phyloP scores from a whole-genome alignment of 148 eudicot genomes.

The Chenopodium suecicum region DNA sequence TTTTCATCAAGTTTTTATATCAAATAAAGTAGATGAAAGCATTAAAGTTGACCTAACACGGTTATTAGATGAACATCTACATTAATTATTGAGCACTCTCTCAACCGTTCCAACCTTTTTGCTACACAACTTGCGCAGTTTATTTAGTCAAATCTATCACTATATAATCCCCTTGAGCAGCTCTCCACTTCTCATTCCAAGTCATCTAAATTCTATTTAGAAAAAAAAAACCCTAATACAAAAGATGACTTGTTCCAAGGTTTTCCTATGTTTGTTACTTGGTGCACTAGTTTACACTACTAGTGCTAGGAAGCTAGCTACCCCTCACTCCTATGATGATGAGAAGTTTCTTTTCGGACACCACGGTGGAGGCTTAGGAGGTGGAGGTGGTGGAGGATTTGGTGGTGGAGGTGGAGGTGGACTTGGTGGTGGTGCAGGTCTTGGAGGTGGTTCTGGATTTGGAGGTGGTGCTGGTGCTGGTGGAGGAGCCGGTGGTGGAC shows the following conservation, averaged over 20 bases:
- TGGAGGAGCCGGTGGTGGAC: not conserved
- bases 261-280: slow-evolving; percentile 23
- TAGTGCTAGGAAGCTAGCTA: slow-evolving; percentile 24
- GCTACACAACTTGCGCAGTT: not conserved
- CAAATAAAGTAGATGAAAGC: slow-evolving; percentile 24
- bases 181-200: slow-evolving; percentile 23
- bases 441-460: slow-evolving; percentile 11
- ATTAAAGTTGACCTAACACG: slow-evolving; percentile 17
- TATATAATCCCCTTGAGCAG: slow-evolving; percentile 18
- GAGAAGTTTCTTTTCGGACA: slow-evolving; percentile 19
- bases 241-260: slow-evolving; percentile 23
- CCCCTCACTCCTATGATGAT: slow-evolving; percentile 7
- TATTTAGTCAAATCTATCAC: not conserved
- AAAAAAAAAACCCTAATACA: not conserved
- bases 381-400: slow-evolving; percentile 18
- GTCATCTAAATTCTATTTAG: slow-evolving; percentile 13
- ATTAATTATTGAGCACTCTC: not conserved
- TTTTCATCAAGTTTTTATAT: not conserved
- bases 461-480: slow-evolving; percentile 15
- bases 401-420: slow-evolving; percentile 21
- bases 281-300: slow-evolving; percentile 26
- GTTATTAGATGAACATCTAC: slow-evolving; percentile 20
- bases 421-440: slow-evolving; percentile 11
- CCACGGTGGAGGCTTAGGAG: slow-evolving; percentile 24
- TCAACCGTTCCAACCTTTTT: slow-evolving; percentile 17